phyloP scores from a whole-genome alignment of 306 rosid genomes.

The Cucurbita maxima region DNA sequence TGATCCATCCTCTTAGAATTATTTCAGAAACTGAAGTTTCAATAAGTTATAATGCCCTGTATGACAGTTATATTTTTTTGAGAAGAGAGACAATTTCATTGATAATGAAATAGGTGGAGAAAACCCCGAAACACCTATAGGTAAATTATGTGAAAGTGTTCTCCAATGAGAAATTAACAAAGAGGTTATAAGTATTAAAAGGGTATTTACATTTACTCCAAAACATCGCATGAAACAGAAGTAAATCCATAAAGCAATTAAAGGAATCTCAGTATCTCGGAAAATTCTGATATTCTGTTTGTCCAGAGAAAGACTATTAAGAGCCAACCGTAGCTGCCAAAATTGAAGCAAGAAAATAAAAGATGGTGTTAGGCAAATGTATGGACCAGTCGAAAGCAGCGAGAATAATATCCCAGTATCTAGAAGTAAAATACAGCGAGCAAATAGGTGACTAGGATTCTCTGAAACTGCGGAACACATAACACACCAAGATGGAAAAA shows the following conservation, averaged over 20 bases:
- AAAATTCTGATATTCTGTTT: not conserved
- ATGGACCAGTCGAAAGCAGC: not conserved
- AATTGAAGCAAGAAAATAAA: not conserved
- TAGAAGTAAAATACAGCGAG: not conserved
- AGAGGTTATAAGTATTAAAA: not conserved
- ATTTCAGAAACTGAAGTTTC: too few relatives aligned
- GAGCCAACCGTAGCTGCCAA: not conserved
- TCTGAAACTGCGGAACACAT: not conserved
- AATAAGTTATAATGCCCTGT: too few relatives aligned
- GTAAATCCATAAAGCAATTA: not conserved
- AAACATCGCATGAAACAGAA: not conserved
- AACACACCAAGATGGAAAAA: not conserved
- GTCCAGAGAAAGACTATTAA: not conserved
- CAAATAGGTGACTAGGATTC: not conserved
- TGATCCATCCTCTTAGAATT: too few relatives aligned
- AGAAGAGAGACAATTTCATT: not conserved
- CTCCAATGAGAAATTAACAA: not conserved
- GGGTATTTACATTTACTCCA: not conserved
- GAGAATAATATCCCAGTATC: not conserved
- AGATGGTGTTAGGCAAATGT: not conserved
- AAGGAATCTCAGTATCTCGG: not conserved
- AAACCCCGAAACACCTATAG: not conserved
- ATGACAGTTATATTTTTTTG: too few relatives aligned
- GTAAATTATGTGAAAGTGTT: not conserved
- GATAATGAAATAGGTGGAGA: not conserved